phyloP scores from a whole-genome alignment of 176 grass and related monocot genomes.

The Puccinellia tenuiflora region DNA sequence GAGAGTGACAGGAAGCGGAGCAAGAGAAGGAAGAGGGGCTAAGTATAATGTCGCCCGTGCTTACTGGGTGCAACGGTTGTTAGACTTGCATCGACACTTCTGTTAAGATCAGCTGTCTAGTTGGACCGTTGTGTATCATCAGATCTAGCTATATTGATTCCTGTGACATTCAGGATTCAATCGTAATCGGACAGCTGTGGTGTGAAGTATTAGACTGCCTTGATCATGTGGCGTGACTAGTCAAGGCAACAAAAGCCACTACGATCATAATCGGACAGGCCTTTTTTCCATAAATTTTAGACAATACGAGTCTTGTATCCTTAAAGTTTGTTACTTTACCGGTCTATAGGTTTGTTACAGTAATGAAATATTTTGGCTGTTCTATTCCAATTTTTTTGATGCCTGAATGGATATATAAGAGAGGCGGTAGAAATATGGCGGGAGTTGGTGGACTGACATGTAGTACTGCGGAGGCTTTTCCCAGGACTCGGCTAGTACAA shows the following conservation, averaged over 20 bases:
- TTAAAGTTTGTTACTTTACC: not conserved
- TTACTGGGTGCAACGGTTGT: not conserved
- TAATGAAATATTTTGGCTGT: not conserved
- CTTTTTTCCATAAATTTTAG: not conserved
- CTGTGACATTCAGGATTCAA: not conserved
- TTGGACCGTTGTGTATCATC: not conserved
- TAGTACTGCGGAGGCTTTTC: no score
- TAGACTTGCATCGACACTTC: not conserved
- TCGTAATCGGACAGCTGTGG: not conserved
- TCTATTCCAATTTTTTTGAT: not conserved
- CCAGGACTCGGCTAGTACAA: no score
- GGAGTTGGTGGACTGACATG: no score
- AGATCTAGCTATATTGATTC: not conserved
- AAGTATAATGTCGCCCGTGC: not conserved
- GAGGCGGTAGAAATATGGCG: no score
- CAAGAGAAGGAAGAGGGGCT: conserved; percentile 65
- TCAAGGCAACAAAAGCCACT: not conserved
- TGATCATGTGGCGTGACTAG: not conserved
- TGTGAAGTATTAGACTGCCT: conserved; percentile 11
- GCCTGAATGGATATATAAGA: not conserved
- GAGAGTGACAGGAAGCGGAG: conserved; percentile 46
- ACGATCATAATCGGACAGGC: not conserved
- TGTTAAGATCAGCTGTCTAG: not conserved
- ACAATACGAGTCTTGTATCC: conserved; percentile 12
- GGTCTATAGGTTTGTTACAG: not conserved